These are phyloP conservation scores for Ophiocordyceps unilateralis DNA, from an alignment of 2,329 filamentous ascomycete genomes.

Conservation along the genomic window DNA sequence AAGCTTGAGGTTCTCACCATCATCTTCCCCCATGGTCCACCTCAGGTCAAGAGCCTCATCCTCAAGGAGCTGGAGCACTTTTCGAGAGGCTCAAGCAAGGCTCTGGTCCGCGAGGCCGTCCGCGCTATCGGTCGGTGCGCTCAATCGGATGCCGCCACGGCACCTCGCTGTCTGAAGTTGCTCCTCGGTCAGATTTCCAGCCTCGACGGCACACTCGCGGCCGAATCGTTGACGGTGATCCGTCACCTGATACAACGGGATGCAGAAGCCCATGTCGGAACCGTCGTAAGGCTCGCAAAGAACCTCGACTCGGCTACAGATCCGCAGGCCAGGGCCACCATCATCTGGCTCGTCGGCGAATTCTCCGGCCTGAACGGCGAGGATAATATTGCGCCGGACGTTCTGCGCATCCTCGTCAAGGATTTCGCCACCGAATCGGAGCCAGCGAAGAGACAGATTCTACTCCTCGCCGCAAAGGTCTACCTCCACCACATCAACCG, in stretches of 20 bases:
- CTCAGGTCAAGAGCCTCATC: conserved; percentile 67
- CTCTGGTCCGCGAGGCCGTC: conserved; percentile 74
- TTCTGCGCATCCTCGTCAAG: conserved; percentile 73
- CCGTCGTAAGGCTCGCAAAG: conserved; percentile 76
- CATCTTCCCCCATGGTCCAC: conserved; percentile 68
- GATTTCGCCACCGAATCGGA: conserved; percentile 74
- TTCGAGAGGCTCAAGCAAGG: conserved; percentile 53
- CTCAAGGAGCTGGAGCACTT: conserved; percentile 92
- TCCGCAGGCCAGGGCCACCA: conserved; percentile 76
- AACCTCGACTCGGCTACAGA: conserved; percentile 81
- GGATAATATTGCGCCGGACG: conserved; percentile 84
- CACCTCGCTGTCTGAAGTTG: conserved; percentile 64
- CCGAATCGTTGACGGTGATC: conserved; percentile 87
- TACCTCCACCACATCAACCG: conserved; percentile 77
- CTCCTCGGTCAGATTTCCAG: conserved; percentile 78
- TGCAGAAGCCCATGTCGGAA: conserved; percentile 62
- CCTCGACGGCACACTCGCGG: conserved; percentile 71
- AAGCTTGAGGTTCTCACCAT: conserved; percentile 86
- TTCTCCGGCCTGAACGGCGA: conserved; percentile 66
- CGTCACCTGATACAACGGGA: conserved; percentile 90
- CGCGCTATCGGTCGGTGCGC: conserved; percentile 88
- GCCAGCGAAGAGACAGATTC: conserved; percentile 74
- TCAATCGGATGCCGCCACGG: conserved; percentile 54
- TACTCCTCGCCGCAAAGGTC: conserved; percentile 88
- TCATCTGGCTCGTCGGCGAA: conserved; percentile 94